Evolutionary conservation across 768 basidiomycete species (phyloP), one percentile per base, ranked within the genome.

Genomic region (Tephrocybe sp.): DNA sequence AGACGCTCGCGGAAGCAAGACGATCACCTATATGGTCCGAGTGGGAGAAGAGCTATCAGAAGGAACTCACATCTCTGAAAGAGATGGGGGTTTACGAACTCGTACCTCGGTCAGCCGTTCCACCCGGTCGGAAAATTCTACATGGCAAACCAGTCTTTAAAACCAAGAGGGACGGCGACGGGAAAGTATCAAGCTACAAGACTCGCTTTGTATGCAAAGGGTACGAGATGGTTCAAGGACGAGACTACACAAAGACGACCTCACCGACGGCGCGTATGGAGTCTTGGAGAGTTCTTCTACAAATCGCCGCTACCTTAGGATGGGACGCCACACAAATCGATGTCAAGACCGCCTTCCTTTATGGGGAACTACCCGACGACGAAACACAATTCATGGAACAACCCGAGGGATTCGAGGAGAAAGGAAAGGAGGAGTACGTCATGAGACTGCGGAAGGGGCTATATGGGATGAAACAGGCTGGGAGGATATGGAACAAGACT

Each of bases 181-280:
- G 70, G 4, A 50, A 48, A 0, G 44, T 66, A 0, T 43, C 49
- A 0, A 24, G 57, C 8, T 63, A 64, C 55, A 74, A 74, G 47
- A 68, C 62, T 0, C 58, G 65, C 1, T 61, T 66, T 18, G 68
- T 77, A 1, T 67, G 65, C 9, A 57, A 65, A 23, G 73, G 75
- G 0, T 70, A 65, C 53, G 40, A 64, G 7, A 67, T 39, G 30
- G 41, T 50, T 1, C 29, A 50, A 59, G 3, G 65, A 5, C 2
- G 42, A 10, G 42, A 42, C n/a, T 42, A 42, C 42, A 42, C 24
- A 6, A 42, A 42, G 16, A 42, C 25, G 3, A 42, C 42, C 42
- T 42, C 42, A 42, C 42, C 25, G 18, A 42, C 42, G 29, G 42
- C 25, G 11, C 16, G 25, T 7, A 48, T 59, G 21, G 52, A 60